Percentiles rank a stretch among this genome's conserved stretches.
Evolutionary conservation across 768 basidiomycete species (phyloP).

Genomic region (Kondoa malvinella): DNA sequence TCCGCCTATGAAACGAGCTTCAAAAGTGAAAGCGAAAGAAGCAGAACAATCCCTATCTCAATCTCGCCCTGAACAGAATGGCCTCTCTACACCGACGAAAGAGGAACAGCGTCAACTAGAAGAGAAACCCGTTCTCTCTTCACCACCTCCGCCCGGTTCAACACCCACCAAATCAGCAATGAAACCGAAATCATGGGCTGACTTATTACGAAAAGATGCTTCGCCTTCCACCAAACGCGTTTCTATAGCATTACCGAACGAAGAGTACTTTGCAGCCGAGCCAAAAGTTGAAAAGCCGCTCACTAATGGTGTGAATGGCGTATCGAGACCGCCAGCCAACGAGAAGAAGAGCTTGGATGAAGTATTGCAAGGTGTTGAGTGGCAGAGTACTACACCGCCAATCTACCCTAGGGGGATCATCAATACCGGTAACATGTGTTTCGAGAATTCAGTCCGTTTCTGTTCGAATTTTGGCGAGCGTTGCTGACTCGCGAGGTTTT

Average conservation of each 20-base stretch:
- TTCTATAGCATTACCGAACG: constrained; percentile 13
- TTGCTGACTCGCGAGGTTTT: neutral
- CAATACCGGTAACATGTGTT: constrained; percentile 95
- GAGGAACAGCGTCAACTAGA: neutral
- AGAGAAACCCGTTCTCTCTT: neutral
- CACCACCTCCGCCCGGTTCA: neutral
- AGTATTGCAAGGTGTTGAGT: constrained; percentile 12
- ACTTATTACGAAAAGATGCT: constrained; percentile 9
- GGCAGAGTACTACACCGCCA: constrained; percentile 27
- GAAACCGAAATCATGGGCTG: constrained; percentile 19
- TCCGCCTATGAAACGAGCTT: neutral
- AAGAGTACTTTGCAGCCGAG: neutral
- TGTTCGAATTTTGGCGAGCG: neutral
- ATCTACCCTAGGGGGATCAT: constrained; percentile 64
- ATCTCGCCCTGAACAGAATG: neutral
- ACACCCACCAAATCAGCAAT: constrained; percentile 16
- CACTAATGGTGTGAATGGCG: neutral
- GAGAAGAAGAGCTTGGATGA: constrained; percentile 9
- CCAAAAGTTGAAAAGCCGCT: neutral
- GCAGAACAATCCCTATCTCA: too few species aligned
- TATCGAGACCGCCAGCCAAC: neutral
- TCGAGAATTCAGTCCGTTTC: constrained; percentile 58
- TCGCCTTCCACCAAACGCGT: constrained; percentile 11
- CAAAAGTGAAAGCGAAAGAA: neutral
- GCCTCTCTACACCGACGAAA: neutral